Conservation (phyloP, 805 yeast genomes). For the Nakazawaea sp. region DNA sequence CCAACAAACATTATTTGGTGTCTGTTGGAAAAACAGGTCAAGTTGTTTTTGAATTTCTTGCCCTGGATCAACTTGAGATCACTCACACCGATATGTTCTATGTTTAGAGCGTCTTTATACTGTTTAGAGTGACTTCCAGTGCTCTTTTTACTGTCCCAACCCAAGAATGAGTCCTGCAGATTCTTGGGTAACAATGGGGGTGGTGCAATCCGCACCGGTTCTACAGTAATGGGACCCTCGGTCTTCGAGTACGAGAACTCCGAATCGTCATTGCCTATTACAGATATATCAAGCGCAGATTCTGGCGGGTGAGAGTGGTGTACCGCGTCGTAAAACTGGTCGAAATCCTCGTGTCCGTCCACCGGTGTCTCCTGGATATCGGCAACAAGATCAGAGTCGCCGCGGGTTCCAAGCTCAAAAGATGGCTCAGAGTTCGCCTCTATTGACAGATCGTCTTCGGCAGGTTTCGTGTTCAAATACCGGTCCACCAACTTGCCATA, state of each 20-base stretch:
- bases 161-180: constrained; percentile 23
- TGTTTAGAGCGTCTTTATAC: constrained; percentile 20
- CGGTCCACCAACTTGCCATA: too few species aligned
- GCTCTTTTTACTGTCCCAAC: too few species aligned
- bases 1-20: constrained; percentile 24
- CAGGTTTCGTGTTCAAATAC: too few species aligned
- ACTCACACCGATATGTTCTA: constrained; percentile 20
- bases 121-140: neutral
- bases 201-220: neutral
- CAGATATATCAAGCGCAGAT: too few species aligned
- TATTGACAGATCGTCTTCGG: too few species aligned
- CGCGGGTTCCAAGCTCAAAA: too few species aligned
- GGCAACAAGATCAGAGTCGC: too few species aligned
- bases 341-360: constrained; percentile 10
- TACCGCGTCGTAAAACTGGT: neutral
- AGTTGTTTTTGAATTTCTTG: constrained; percentile 35
- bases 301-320: too few species aligned
- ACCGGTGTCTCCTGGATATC: too few species aligned
- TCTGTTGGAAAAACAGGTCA: constrained; percentile 19
- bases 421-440: too few species aligned
- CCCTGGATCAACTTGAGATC: constrained; percentile 21
- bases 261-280: too few species aligned
- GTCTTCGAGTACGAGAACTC: neutral
- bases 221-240: neutral
- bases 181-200: constrained; percentile 17